Evolutionary conservation across 306 rosid species (phyloP).

Genomic region (Senna siamea): DNA sequence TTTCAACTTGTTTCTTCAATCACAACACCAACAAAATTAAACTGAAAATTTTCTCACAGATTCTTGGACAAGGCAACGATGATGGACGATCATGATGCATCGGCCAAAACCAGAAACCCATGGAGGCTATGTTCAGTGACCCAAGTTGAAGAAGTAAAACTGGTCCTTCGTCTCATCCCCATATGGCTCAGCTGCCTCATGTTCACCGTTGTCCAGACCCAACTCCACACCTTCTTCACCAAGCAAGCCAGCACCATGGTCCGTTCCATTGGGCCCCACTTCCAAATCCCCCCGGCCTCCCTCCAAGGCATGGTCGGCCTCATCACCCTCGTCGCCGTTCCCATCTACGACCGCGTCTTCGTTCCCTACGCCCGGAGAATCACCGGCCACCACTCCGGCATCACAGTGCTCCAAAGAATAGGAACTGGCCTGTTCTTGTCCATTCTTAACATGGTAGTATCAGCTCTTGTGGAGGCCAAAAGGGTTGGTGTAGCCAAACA

Average conservation of each 20-base stretch:
- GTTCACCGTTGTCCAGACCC: conserved; percentile 62
- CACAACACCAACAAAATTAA: no score
- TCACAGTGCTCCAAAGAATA: conserved; percentile 55
- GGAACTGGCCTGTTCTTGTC: conserved; percentile 56
- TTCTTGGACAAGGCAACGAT: conserved; percentile 69
- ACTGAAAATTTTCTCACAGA: conserved; percentile 33
- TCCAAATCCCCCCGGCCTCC: conserved; percentile 64
- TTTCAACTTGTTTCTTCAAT: not conserved
- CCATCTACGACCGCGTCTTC: conserved; percentile 57
- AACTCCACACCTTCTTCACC: conserved; percentile 60
- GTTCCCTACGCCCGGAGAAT: conserved; percentile 47
- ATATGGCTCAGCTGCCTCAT: conserved; percentile 66
- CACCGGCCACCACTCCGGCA: conserved; percentile 51
- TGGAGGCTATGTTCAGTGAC: conserved; percentile 74
- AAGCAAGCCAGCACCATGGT: conserved; percentile 66
- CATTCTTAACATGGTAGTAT: conserved; percentile 46
- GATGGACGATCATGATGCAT: conserved; percentile 51
- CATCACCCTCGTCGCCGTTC: conserved; percentile 51
- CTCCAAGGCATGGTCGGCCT: conserved; percentile 61
- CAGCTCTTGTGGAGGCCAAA: conserved; percentile 54
- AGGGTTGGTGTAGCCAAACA: conserved; percentile 44
- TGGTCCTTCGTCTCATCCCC: conserved; percentile 65
- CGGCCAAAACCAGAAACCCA: conserved; percentile 52
- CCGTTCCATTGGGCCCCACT: conserved; percentile 58
- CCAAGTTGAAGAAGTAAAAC: conserved; percentile 83